Base-by-base conservation (phyloP, 768 basidiomycete species). In the Termitomyces sp. region DNA sequence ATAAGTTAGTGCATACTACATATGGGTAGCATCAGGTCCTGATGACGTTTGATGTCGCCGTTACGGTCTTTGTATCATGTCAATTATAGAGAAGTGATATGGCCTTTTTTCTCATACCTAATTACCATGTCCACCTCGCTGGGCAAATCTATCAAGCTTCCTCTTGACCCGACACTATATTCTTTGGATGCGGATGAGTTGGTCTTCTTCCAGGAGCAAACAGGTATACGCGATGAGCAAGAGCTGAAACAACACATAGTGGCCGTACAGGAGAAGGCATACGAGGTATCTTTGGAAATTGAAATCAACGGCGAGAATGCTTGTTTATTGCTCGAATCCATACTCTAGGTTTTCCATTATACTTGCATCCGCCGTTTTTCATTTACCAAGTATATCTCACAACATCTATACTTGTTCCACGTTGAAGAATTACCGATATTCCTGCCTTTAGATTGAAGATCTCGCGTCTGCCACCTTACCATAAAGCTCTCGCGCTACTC, bases 241-340 rank as follows among this genome's bases (percentile, higher is more conserved):
- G 68, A 69, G 32, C 62, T 79, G 52, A 77, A 72, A 62, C 57
- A 71, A 10, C 78, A 79, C 62, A 71, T 79, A n/a, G 34, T 76
- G 4, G 55, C 54, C 0, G 70, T 76, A 7, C 77, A 77, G 56
- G 60, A 59, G 44, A 72, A 73, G 49, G 78, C 78, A 4, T 64
- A 66, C n/a, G 31, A 42, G 31, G 47, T 59, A 50, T 31, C n/a
- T 43, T 29, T 44, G 10, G 7, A 8, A n/a, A 4, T 34, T 3
- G 1, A 42, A 34, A 46, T 32, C n/a, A 44, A 29, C 8, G 29
- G 2, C 14, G 3, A 21, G 9, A 17, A 31, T 19, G 14, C n/a
- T 43, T 32, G 23, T 12, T 58, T 5, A 52, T 25, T 44, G 17
- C 40, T 29, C 31, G 12, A 16, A 38, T 7, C 11, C 4, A 53